These are phyloP conservation scores for Phyllosticta paracitricarpa DNA, from an alignment of 2,329 filamentous ascomycete species.

Conservation along the genomic window DNA sequence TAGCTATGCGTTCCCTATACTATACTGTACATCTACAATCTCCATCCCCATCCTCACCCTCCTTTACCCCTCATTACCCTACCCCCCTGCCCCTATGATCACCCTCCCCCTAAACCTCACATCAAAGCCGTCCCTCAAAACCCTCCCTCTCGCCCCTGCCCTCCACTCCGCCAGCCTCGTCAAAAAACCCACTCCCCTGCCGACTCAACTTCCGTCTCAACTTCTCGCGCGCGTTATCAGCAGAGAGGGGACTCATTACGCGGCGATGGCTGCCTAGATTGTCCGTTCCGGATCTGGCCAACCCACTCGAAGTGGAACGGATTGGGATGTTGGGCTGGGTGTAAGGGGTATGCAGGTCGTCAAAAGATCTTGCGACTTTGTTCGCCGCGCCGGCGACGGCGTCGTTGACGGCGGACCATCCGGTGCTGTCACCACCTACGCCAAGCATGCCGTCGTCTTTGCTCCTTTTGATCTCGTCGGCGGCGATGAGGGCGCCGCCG, in stretches of 20 bases:
- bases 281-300: too few species aligned
- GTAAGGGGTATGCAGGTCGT: too few species aligned
- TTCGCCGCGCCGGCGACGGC: too few species aligned
- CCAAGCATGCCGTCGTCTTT: neutral
- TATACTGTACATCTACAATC: too few species aligned
- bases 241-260: neutral
- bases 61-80: too few species aligned
- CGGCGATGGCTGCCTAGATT: neutral
- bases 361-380: too few species aligned
- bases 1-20: too few species aligned
- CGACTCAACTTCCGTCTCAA: neutral
- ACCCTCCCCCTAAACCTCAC: neutral
- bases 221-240: neutral
- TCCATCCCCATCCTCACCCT: too few species aligned
- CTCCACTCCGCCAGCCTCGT: neutral
- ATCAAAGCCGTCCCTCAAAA: neutral
- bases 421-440: neutral
- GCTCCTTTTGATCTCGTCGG: neutral
- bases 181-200: neutral
- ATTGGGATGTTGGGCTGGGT: too few species aligned
- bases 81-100: too few species aligned
- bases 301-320: too few species aligned
- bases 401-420: too few species aligned
- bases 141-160: neutral
- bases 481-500: neutral